Evolutionary conservation across 345 rosid species (phyloP).

Genomic region (Pugionium dolabratum): DNA sequence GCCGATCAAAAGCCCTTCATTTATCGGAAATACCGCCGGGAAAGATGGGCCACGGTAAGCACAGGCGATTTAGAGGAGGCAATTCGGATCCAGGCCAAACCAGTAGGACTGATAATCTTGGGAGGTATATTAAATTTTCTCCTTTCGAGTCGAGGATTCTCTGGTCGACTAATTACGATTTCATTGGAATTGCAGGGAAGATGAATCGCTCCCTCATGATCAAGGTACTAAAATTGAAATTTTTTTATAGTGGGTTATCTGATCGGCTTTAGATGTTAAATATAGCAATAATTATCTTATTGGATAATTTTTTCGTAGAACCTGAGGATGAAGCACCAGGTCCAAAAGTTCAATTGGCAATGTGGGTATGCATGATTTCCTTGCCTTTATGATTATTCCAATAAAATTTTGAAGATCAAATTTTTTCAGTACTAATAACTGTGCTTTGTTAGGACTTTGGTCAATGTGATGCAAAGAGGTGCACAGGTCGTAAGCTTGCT

Average conservation of each 20-base stretch:
- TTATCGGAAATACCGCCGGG: slow-evolving; percentile 32
- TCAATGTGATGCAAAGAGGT: slow-evolving; percentile 93
- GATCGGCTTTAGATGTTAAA: slow-evolving; percentile 8
- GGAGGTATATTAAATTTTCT: slow-evolving; percentile 8
- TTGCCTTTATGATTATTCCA: neutral
- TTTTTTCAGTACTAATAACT: slow-evolving; percentile 14
- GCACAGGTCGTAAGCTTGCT: slow-evolving; percentile 92
- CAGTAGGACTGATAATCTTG: slow-evolving; percentile 31
- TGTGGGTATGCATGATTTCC: slow-evolving; percentile 71
- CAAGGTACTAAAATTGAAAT: slow-evolving; percentile 26
- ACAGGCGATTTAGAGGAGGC: slow-evolving; percentile 37
- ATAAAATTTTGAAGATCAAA: neutral
- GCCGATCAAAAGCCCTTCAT: slow-evolving; percentile 20
- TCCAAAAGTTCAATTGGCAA: slow-evolving; percentile 81
- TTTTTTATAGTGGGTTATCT: neutral
- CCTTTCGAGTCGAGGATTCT: neutral
- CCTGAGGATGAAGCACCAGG: slow-evolving; percentile 56
- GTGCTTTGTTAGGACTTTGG: slow-evolving; percentile 71
- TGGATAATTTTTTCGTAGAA: slow-evolving; percentile 40
- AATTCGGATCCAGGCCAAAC: slow-evolving; percentile 34
- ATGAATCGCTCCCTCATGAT: slow-evolving; percentile 40
- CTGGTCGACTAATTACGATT: slow-evolving; percentile 17
- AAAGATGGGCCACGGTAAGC: slow-evolving; percentile 40
- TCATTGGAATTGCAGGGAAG: slow-evolving; percentile 29
- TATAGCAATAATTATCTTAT: neutral